phyloP scores from a whole-genome alignment of 495 filamentous ascomycete species.

The Talaromyces adpressus region DNA sequence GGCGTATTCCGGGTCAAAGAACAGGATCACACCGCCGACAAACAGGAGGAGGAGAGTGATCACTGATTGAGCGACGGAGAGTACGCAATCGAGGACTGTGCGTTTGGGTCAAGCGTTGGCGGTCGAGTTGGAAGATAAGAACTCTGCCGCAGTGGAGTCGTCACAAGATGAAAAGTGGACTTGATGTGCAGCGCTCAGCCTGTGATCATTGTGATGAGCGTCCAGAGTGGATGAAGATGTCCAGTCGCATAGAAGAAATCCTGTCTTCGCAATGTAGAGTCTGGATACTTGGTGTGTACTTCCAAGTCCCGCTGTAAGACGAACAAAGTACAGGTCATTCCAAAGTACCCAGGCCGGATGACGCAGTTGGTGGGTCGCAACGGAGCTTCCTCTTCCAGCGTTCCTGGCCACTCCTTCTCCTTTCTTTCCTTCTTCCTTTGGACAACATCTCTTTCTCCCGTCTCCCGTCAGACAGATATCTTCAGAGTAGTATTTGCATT shows the following conservation, averaged over 20 bases:
- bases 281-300: background rate
- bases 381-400: background rate
- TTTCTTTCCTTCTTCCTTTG: background rate
- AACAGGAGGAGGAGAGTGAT: background rate
- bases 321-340: background rate
- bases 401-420: background rate
- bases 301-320: background rate
- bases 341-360: background rate
- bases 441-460: background rate
- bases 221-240: background rate
- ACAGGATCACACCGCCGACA: background rate
- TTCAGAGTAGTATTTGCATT: too few relatives aligned
- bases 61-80: too few relatives aligned
- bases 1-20: background rate
- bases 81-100: background rate
- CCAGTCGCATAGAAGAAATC: background rate
- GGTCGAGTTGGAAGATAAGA: background rate
- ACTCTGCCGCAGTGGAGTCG: constrained; percentile 2
- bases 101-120: background rate
- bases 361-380: constrained; percentile 1
- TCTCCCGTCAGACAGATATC: too few relatives aligned
- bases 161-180: constrained; percentile 1
- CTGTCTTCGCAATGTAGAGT: background rate
- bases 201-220: background rate
- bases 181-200: background rate